Evolutionary conservation across 2,329 filamentous ascomycete species (phyloP).

Genomic region (Tolypocladium paradoxum): DNA sequence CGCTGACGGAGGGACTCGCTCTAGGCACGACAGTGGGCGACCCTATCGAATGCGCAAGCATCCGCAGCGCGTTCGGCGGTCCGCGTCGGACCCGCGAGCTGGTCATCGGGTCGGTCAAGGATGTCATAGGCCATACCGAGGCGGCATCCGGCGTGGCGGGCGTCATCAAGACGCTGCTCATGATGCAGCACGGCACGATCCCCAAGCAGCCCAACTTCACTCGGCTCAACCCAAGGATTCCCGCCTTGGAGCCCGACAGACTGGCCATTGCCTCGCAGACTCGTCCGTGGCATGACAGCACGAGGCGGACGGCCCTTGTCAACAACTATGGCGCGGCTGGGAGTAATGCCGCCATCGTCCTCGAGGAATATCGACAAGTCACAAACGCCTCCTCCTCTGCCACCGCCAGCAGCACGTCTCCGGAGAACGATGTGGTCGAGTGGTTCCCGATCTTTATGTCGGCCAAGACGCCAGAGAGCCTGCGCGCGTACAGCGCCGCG

Average conservation of each 20-base stretch:
- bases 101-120: constrained; percentile 19
- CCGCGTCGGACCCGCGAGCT: constrained; percentile 1
- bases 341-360: constrained; percentile 15
- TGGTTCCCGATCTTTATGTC: constrained; percentile 9
- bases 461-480: neutral
- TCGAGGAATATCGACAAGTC: too few species aligned
- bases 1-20: neutral
- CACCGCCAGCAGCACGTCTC: too few species aligned
- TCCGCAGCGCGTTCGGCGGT: constrained; percentile 7
- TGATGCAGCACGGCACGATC: constrained; percentile 15
- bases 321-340: constrained; percentile 27
- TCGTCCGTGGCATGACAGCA: constrained; percentile 9
- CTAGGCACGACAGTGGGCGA: constrained; percentile 34
- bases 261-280: constrained; percentile 4
- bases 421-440: too few species aligned
- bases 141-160: constrained; percentile 16
- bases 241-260: constrained; percentile 4
- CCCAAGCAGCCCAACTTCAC: constrained; percentile 15
- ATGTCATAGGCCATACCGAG: constrained; percentile 18
- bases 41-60: constrained; percentile 23
- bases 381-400: too few species aligned
- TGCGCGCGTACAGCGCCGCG: neutral
- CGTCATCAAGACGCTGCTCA: constrained; percentile 20
- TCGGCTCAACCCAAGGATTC: constrained; percentile 17
- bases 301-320: constrained; percentile 14